Conservation (phyloP, 2,329 filamentous ascomycete genomes). For the Capronia epimyces region DNA sequence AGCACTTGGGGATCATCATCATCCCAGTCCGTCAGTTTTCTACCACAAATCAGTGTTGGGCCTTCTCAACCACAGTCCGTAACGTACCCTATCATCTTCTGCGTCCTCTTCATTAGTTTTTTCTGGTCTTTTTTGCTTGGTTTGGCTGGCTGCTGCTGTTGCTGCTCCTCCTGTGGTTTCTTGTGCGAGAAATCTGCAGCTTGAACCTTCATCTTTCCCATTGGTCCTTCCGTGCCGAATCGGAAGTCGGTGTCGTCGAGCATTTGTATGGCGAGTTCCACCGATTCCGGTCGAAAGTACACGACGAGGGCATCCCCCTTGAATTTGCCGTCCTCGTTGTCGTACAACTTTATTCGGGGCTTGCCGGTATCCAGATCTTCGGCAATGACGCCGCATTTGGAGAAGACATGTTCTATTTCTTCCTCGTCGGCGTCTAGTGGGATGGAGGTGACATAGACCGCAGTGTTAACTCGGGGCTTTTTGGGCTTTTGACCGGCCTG, state of each 20-base stretch:
- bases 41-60: slow-evolving; percentile 36
- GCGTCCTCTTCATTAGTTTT: slow-evolving; percentile 85
- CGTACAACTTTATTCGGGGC: slow-evolving; percentile 90
- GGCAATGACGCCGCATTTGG: slow-evolving; percentile 83
- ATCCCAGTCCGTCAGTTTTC: slow-evolving; percentile 90
- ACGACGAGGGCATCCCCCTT: slow-evolving; percentile 91
- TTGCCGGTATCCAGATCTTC: slow-evolving; percentile 86
- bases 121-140: slow-evolving; percentile 63
- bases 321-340: slow-evolving; percentile 71
- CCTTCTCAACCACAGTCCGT: slow-evolving; percentile 26
- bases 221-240: slow-evolving; percentile 48
- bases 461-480: slow-evolving; percentile 65
- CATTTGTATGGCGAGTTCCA: slow-evolving; percentile 57
- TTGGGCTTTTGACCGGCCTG: slow-evolving; percentile 31
- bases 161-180: slow-evolving; percentile 73
- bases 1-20: slow-evolving; percentile 69
- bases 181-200: slow-evolving; percentile 89
- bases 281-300: slow-evolving; percentile 93
- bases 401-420: slow-evolving; percentile 80
- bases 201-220: slow-evolving; percentile 71
- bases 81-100: slow-evolving; percentile 66
- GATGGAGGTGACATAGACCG: slow-evolving; percentile 84
- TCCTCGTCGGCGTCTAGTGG: slow-evolving; percentile 71
- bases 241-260: slow-evolving; percentile 64
- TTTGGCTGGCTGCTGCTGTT: slow-evolving; percentile 55